Percentiles rank a stretch among this genome's conserved stretches.
These are phyloP conservation scores for Stagonosporopsis cucurbitacearum DNA, from an alignment of 2,329 filamentous ascomycete genomes.

Conservation along the genomic window DNA sequence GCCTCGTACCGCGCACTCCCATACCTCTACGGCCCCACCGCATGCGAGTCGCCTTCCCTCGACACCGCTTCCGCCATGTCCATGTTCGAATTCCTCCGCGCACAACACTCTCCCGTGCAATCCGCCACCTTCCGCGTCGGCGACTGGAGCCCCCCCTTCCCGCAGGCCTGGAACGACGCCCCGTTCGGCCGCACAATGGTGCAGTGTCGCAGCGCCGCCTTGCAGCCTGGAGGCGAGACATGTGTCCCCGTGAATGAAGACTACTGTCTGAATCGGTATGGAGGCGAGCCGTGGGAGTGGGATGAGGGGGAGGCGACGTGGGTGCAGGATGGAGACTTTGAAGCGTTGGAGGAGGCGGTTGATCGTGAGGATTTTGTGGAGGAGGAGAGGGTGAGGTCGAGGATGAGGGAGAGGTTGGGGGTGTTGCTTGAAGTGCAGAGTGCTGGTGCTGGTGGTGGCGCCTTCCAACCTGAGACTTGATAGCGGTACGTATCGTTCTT, in stretches of 20 bases:
- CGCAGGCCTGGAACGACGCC: not conserved
- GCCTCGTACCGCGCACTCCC: not conserved
- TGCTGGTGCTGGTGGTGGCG: too few species aligned
- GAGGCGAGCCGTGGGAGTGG: not conserved
- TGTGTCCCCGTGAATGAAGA: conserved; percentile 15
- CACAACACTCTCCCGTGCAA: conserved; percentile 8
- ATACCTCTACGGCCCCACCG: not conserved
- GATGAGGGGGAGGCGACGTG: not conserved
- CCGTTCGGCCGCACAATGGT: not conserved
- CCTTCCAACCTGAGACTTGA: too few species aligned
- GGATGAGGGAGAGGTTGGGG: not conserved
- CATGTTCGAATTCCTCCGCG: conserved; percentile 20
- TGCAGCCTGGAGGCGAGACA: conserved; percentile 1
- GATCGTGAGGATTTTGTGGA: not conserved
- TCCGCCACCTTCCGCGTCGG: conserved; percentile 22
- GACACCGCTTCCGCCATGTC: conserved; percentile 9
- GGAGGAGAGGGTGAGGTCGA: not conserved
- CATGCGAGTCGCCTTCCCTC: conserved; percentile 4
- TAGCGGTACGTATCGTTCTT: too few species aligned
- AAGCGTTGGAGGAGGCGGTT: not conserved
- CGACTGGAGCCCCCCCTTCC: conserved; percentile 12
- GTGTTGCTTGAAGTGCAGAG: too few species aligned
- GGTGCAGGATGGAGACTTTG: not conserved
- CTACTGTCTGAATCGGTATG: conserved; percentile 6
- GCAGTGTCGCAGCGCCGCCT: not conserved